Conservation (phyloP, 805 yeast genomes). For the Hanseniaspora clermontiae region DNA sequence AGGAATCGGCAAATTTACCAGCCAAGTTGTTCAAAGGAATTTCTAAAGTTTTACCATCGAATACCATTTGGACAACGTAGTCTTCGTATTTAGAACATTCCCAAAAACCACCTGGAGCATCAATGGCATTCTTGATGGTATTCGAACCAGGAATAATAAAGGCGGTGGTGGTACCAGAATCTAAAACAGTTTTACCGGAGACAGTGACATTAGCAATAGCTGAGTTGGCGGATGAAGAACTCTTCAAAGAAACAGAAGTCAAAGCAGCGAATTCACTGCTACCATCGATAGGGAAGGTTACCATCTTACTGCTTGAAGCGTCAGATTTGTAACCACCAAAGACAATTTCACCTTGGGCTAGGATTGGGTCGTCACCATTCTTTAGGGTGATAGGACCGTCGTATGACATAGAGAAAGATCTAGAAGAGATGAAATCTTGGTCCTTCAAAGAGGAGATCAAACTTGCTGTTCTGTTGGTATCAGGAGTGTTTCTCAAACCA, state of each 20-base stretch:
- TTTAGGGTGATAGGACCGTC: constrained; percentile 8
- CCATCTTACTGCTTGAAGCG: background rate
- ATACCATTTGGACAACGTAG: background rate
- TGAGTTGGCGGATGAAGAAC: background rate
- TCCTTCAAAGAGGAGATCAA: background rate
- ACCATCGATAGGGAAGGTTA: constrained; percentile 1
- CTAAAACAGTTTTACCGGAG: constrained; percentile 3
- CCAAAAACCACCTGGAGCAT: constrained; percentile 2
- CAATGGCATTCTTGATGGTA: background rate
- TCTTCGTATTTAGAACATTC: constrained; percentile 8
- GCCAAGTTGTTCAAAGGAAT: constrained; percentile 13
- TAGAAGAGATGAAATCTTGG: background rate
- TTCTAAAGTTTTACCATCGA: background rate
- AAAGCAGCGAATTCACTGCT: background rate
- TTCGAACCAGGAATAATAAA: constrained; percentile 1
- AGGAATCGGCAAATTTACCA: background rate
- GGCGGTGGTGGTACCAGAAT: constrained; percentile 13
- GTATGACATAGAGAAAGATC: constrained; percentile 10
- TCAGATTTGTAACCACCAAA: constrained; percentile 13
- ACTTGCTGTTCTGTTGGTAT: background rate
- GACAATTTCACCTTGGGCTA: constrained; percentile 9
- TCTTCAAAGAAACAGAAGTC: background rate
- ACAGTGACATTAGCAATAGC: background rate
- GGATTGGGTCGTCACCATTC: background rate
- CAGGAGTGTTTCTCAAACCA: constrained; percentile 14